Conservation (phyloP, 2,329 filamentous ascomycete genomes). For the Cryphonectria parasitica region DNA sequence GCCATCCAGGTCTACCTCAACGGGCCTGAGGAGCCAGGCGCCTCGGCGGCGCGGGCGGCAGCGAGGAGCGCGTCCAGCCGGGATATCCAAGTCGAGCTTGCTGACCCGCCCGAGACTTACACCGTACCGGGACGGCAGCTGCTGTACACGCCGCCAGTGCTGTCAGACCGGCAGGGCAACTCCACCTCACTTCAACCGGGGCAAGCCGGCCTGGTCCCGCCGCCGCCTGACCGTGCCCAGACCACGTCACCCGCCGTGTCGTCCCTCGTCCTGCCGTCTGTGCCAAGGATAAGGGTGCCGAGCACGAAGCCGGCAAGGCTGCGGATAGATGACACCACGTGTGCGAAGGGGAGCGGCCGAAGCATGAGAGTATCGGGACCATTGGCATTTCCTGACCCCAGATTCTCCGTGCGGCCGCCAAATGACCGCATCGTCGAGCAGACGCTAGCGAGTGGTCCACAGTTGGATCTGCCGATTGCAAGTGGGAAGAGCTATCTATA, state of each 20-base stretch:
- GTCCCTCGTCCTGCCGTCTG: constrained; percentile 42
- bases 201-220: constrained; percentile 34
- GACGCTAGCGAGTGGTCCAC: not conserved
- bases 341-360: constrained; percentile 33
- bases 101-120: not conserved
- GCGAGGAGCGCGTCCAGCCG: constrained; percentile 3
- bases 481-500: constrained; percentile 44
- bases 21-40: constrained; percentile 1
- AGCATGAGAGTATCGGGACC: constrained; percentile 40
- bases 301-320: constrained; percentile 47
- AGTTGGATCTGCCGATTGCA: constrained; percentile 38
- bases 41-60: not conserved
- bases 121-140: constrained; percentile 7
- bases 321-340: constrained; percentile 33
- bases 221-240: constrained; percentile 14
- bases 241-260: constrained; percentile 36
- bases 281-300: constrained; percentile 44
- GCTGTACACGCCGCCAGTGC: constrained; percentile 1
- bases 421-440: constrained; percentile 30
- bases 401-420: constrained; percentile 26
- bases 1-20: constrained; percentile 14
- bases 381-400: constrained; percentile 28
- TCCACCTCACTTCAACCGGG: constrained; percentile 29
- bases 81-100: constrained; percentile 3
- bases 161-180: constrained; percentile 15